phyloP scores from a whole-genome alignment of 331 rosid genomes.

The Malus hybrid region DNA sequence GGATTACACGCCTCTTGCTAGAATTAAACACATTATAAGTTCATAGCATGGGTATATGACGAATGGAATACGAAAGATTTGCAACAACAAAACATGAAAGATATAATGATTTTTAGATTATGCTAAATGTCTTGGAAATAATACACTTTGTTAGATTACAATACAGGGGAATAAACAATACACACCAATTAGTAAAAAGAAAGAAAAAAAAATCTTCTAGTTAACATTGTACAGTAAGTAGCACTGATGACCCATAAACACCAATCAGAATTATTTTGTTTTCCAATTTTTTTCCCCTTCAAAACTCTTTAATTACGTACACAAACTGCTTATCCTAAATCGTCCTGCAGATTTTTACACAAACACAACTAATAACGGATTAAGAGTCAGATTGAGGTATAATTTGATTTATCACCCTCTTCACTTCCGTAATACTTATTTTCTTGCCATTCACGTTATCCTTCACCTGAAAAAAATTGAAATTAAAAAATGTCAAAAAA shows the following conservation, averaged over 20 bases:
- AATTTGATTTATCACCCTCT: conserved; percentile 73
- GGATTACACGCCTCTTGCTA: too few species aligned
- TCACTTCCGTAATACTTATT: conserved; percentile 83
- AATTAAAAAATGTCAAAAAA: background rate
- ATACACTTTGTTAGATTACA: conserved; percentile 1
- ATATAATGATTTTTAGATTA: background rate
- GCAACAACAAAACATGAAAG: background rate
- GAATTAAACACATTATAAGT: background rate
- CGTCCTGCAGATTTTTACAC: background rate
- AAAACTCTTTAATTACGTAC: background rate
- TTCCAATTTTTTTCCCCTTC: background rate
- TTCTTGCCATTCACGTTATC: conserved; percentile 59
- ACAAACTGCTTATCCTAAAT: background rate
- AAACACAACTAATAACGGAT: background rate
- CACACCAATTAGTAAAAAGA: background rate
- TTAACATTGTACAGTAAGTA: background rate
- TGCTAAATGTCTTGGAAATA: background rate
- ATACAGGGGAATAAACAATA: background rate
- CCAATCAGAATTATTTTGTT: background rate
- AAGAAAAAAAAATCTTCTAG: background rate
- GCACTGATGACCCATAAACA: background rate
- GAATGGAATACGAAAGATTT: background rate
- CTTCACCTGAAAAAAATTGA: conserved; percentile 41
- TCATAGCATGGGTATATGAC: background rate
- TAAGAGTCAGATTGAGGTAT: conserved; percentile 49